A percentile compares a stretch with the other conserved stretches of the same genome.
Evolutionary conservation across 768 basidiomycete species (phyloP).

Genomic region (Phlebiopsis flavidoalba): DNA sequence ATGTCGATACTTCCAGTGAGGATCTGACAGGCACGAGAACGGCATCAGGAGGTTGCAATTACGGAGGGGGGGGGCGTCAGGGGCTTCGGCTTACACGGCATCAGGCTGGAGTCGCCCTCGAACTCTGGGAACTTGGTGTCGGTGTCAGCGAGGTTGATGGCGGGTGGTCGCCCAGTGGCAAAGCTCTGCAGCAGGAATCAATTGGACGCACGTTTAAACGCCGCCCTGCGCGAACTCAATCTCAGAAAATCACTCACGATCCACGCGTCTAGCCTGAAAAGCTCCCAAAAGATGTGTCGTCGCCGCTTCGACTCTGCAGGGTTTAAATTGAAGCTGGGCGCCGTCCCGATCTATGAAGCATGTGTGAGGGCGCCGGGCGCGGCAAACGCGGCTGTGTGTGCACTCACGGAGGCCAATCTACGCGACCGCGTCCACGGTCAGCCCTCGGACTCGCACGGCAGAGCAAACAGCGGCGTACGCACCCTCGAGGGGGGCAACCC

Average conservation of each 20-base stretch:
- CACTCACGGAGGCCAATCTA: conserved; percentile 50
- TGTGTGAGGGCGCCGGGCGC: not conserved
- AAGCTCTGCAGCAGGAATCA: conserved; percentile 31
- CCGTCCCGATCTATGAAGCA: conserved; percentile 42
- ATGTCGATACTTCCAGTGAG: conserved; percentile 41
- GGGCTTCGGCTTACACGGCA: conserved; percentile 27
- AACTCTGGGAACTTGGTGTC: conserved; percentile 52
- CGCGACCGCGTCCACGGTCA: not conserved
- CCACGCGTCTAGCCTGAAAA: conserved; percentile 47
- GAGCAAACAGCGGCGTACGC: conserved; percentile 14
- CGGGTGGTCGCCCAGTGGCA: conserved; percentile 45
- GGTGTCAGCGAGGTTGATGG: conserved; percentile 39
- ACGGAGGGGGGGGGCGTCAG: not conserved
- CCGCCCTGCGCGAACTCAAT: too few relatives aligned
- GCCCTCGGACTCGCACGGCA: not conserved
- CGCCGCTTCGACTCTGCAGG: conserved; percentile 40
- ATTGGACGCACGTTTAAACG: not conserved
- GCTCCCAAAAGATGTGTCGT: conserved; percentile 48
- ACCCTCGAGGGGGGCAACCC: conserved; percentile 43
- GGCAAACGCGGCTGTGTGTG: not conserved
- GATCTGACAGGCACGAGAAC: conserved; percentile 11
- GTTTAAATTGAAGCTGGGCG: conserved; percentile 40
- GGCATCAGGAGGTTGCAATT: not conserved
- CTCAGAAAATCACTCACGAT: conserved; percentile 27
- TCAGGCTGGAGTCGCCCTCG: conserved; percentile 25